These are phyloP conservation scores for Lachnum nothofagi DNA, from an alignment of 2,329 filamentous ascomycete genomes.

Conservation along the genomic window DNA sequence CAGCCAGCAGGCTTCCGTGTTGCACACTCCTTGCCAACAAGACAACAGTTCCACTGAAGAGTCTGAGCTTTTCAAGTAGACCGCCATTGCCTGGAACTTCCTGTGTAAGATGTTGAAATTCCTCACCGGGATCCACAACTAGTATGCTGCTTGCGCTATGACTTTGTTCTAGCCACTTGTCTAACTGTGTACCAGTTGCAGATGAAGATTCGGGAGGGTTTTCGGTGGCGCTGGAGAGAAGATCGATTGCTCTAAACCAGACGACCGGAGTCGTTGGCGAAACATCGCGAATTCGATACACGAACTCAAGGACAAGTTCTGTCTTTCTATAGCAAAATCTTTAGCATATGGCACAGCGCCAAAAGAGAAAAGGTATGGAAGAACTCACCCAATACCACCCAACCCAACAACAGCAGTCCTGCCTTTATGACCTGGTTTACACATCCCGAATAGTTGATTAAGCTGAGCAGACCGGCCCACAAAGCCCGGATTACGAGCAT, in stretches of 20 bases:
- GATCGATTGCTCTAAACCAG: constrained; percentile 21
- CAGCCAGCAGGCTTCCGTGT: constrained; percentile 17
- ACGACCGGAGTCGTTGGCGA: constrained; percentile 22
- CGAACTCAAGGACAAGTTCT: constrained; percentile 24
- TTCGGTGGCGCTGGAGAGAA: constrained; percentile 4
- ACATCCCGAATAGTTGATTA: constrained; percentile 22
- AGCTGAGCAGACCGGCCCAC: constrained; percentile 19
- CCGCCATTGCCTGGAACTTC: background rate
- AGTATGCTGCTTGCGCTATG: constrained; percentile 13
- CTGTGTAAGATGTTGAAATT: constrained; percentile 14
- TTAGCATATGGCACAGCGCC: background rate
- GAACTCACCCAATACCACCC: constrained; percentile 25
- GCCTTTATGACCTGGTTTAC: constrained; percentile 20
- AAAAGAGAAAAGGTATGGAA: background rate
- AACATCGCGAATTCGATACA: constrained; percentile 20
- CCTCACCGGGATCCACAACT: constrained; percentile 21
- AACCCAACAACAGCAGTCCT: constrained; percentile 24
- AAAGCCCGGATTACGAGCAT: constrained; percentile 22
- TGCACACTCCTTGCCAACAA: constrained; percentile 20
- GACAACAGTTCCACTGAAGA: constrained; percentile 21
- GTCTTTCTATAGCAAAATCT: constrained; percentile 20
- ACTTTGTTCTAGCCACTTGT: constrained; percentile 15
- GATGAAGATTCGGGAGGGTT: constrained; percentile 1
- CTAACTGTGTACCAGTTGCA: constrained; percentile 8
- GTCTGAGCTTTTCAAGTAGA: constrained; percentile 18